Percentiles rank a stretch among this genome's conserved stretches.
phyloP scores from a whole-genome alignment of 2,329 filamentous ascomycete genomes.

The Ceratocystis ficicola region DNA sequence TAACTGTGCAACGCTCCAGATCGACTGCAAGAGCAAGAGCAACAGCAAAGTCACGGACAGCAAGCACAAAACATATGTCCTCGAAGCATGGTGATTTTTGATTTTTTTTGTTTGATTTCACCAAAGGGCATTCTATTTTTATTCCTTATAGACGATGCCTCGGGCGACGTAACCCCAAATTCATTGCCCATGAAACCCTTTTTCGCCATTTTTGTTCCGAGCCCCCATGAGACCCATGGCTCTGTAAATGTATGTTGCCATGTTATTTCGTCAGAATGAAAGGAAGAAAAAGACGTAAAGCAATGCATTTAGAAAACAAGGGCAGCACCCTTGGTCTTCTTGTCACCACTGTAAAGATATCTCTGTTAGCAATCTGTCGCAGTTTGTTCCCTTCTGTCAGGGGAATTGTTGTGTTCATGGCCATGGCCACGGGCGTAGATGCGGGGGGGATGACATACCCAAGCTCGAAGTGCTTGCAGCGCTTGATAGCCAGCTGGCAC shows the following conservation, averaged over 20 bases:
- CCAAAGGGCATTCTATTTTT: constrained; percentile 28
- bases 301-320: constrained; percentile 85
- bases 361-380: constrained; percentile 32
- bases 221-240: constrained; percentile 17
- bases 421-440: neutral
- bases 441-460: constrained; percentile 52
- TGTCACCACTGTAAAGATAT: constrained; percentile 69
- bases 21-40: neutral
- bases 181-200: constrained; percentile 33
- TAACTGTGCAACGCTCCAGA: neutral
- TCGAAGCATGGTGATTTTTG: constrained; percentile 12
- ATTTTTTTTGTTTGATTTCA: constrained; percentile 24
- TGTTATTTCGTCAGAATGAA: constrained; percentile 37
- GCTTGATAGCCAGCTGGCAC: constrained; percentile 94
- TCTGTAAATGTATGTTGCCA: constrained; percentile 15
- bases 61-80: neutral
- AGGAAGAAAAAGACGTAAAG: constrained; percentile 31
- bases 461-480: constrained; percentile 99
- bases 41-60: neutral
- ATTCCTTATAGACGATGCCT: constrained; percentile 36
- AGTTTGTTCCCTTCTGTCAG: neutral
- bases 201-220: constrained; percentile 32
- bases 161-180: constrained; percentile 27
- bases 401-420: neutral
- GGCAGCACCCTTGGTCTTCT: constrained; percentile 99